phyloP scores from a whole-genome alignment of 2,329 filamentous ascomycete genomes.

The Beauveria rudraprayagi region DNA sequence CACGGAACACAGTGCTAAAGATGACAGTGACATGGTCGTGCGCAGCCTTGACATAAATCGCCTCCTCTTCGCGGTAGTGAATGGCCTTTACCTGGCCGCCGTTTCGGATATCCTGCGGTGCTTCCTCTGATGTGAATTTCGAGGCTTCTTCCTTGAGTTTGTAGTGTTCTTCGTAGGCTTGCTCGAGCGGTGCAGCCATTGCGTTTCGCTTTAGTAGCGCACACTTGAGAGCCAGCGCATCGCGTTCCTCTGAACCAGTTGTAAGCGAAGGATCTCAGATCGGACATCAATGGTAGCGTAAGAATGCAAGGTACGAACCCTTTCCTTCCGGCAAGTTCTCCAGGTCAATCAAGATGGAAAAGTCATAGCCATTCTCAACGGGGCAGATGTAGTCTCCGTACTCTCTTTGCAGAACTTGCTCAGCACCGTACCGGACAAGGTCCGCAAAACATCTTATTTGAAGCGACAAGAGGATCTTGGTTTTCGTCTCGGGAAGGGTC shows the following conservation, averaged over 20 bases:
- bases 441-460: slow-evolving; percentile 93
- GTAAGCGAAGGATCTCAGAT: slow-evolving; percentile 9
- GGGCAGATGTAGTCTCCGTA: slow-evolving; percentile 86
- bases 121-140: slow-evolving; percentile 87
- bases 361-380: slow-evolving; percentile 89
- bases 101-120: slow-evolving; percentile 81
- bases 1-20: slow-evolving; percentile 95
- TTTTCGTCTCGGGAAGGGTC: slow-evolving; percentile 77
- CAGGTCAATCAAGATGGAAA: slow-evolving; percentile 84
- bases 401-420: slow-evolving; percentile 85
- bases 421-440: slow-evolving; percentile 84
- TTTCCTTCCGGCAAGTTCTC: slow-evolving; percentile 77
- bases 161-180: slow-evolving; percentile 90
- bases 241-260: slow-evolving; percentile 59
- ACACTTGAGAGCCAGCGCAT: slow-evolving; percentile 79
- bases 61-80: slow-evolving; percentile 97
- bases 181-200: slow-evolving; percentile 97
- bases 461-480: slow-evolving; percentile 89
- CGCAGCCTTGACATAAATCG: slow-evolving; percentile 96
- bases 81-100: slow-evolving; percentile 92
- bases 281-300: background rate
- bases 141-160: slow-evolving; percentile 79
- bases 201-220: slow-evolving; percentile 94
- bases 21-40: slow-evolving; percentile 97
- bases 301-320: slow-evolving; percentile 37